These are phyloP conservation scores for Colletotrichum higginsianum DNA, from an alignment of 2,329 filamentous ascomycete genomes.

Conservation along the genomic window DNA sequence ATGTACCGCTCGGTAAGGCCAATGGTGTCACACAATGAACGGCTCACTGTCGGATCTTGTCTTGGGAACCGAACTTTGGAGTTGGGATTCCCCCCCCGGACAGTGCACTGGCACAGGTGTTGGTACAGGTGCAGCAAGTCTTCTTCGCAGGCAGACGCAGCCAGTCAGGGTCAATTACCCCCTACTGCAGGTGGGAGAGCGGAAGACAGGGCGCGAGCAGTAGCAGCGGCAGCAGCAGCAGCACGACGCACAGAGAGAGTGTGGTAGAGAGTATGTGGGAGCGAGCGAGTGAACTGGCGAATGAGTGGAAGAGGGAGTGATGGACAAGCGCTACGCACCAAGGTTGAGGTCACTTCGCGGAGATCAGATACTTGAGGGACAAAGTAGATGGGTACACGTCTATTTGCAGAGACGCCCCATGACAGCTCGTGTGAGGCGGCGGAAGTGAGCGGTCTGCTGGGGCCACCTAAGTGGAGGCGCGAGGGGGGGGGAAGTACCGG, in stretches of 20 bases:
- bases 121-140: conserved; percentile 5
- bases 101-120: conserved; percentile 9
- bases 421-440: neutral
- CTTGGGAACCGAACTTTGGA: conserved; percentile 16
- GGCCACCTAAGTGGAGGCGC: conserved; percentile 19
- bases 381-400: conserved; percentile 28
- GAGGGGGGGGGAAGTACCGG: conserved; percentile 20
- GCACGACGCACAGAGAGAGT: conserved; percentile 3
- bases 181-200: conserved; percentile 35
- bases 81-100: conserved; percentile 19
- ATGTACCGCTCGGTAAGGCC: conserved; percentile 19
- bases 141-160: neutral
- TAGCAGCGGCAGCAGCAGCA: neutral
- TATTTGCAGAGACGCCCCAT: conserved; percentile 26
- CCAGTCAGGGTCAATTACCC: conserved; percentile 23
- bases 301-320: conserved; percentile 21
- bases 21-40: conserved; percentile 12
- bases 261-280: neutral
- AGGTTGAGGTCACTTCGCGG: conserved; percentile 35
- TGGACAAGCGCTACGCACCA: conserved; percentile 31
- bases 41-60: conserved; percentile 18
- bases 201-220: neutral
- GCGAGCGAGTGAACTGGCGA: conserved; percentile 1
- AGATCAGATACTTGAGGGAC: conserved; percentile 34
- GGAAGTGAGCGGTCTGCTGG: conserved; percentile 18